These are phyloP conservation scores for Ceratocystiopsis brevicomis DNA, from an alignment of 2,329 filamentous ascomycete genomes.

Conservation along the genomic window DNA sequence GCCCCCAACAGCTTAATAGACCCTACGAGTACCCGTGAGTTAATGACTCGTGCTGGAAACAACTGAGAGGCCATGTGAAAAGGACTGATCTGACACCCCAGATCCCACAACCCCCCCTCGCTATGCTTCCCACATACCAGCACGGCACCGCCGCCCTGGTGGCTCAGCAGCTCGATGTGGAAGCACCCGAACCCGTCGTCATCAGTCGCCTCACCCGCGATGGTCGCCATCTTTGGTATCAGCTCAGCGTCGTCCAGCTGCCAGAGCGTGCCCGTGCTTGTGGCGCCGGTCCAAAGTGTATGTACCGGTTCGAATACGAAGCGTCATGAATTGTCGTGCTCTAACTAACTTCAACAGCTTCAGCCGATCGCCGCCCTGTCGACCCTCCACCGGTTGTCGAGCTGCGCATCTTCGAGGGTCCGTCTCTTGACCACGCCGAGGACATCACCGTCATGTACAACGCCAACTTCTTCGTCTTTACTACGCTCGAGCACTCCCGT, in stretches of 20 bases:
- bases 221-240: conserved; percentile 62
- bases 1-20: too few relatives aligned
- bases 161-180: too few relatives aligned
- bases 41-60: too few relatives aligned
- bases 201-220: conserved; percentile 45
- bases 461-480: conserved; percentile 93
- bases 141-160: too few relatives aligned
- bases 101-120: neutral
- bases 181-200: conserved; percentile 10
- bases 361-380: conserved; percentile 75
- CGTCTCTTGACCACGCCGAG: conserved; percentile 36
- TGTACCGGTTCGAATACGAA: conserved; percentile 14
- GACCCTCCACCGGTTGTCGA: conserved; percentile 91
- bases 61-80: too few relatives aligned
- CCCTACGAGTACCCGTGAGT: too few relatives aligned
- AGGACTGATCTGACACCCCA: too few relatives aligned
- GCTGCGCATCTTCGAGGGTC: conserved; percentile 64
- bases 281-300: conserved; percentile 88
- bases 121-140: conserved; percentile 1
- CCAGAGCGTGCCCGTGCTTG: conserved; percentile 88
- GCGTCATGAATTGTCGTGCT: neutral
- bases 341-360: conserved; percentile 30
- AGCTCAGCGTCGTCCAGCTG: conserved; percentile 75
- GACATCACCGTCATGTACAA: conserved; percentile 83
- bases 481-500: conserved; percentile 73